phyloP scores from a whole-genome alignment of 179 eudicot genomes.

The Kewa caespitosa region DNA sequence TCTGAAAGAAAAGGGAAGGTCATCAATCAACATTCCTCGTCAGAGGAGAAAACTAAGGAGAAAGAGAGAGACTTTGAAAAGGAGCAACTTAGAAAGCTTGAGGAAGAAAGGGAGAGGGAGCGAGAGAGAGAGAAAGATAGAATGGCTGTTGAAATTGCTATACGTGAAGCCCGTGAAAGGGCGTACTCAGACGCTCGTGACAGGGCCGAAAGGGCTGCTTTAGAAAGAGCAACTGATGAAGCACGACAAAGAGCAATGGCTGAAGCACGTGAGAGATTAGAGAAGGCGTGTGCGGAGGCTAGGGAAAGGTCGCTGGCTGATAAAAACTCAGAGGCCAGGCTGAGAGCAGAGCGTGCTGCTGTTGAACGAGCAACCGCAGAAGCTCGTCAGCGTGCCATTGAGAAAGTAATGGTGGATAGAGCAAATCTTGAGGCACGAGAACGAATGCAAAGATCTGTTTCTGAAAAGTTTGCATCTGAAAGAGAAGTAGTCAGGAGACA shows the following conservation, averaged over 20 bases:
- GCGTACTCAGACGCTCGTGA: slow-evolving; percentile 65
- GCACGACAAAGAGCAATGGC: slow-evolving; percentile 77
- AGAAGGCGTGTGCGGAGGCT: slow-evolving; percentile 56
- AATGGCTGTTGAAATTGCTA: slow-evolving; percentile 55
- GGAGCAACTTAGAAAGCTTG: slow-evolving; percentile 34
- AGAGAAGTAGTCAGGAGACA: slow-evolving; percentile 39
- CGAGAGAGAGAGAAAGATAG: slow-evolving; percentile 87
- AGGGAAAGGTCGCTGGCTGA: slow-evolving; percentile 55
- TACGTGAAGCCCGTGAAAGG: slow-evolving; percentile 61
- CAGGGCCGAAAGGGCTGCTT: slow-evolving; percentile 78
- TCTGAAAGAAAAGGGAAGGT: slow-evolving; percentile 28
- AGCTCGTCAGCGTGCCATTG: slow-evolving; percentile 90
- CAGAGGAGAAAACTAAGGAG: slow-evolving; percentile 9
- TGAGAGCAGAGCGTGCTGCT: slow-evolving; percentile 85
- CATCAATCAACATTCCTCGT: background rate
- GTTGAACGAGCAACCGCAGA: slow-evolving; percentile 86
- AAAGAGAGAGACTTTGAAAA: slow-evolving; percentile 33
- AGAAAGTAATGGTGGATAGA: slow-evolving; percentile 77
- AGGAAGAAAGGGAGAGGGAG: slow-evolving; percentile 66
- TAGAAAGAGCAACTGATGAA: slow-evolving; percentile 87
- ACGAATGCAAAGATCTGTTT: slow-evolving; percentile 42
- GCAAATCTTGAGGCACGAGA: slow-evolving; percentile 48
- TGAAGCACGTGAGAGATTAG: slow-evolving; percentile 79
- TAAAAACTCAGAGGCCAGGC: slow-evolving; percentile 64
- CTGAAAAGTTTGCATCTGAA: slow-evolving; percentile 47